These are phyloP conservation scores for Chaetoceros muelleri DNA, from an alignment of 108 stramenopile species.

Conservation along the genomic window DNA sequence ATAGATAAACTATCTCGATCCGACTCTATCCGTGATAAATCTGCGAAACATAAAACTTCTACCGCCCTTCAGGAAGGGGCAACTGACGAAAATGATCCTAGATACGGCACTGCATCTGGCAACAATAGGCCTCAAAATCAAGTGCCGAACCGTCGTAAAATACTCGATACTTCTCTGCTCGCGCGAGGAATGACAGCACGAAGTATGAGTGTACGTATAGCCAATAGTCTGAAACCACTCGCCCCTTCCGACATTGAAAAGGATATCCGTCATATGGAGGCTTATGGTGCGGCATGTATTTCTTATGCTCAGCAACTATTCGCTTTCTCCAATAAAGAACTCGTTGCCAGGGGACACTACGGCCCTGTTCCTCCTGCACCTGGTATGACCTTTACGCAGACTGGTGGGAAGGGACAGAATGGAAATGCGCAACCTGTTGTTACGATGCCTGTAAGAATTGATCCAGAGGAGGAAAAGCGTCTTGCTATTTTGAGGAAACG, in stretches of 20 bases:
- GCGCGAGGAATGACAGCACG: conserved; percentile 70
- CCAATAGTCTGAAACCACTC: conserved; percentile 17
- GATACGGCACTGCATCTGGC: too few relatives aligned
- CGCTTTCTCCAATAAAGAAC: conserved; percentile 42
- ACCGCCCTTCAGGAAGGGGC: too few relatives aligned
- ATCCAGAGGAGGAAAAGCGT: conserved; percentile 86
- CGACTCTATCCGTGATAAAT: too few relatives aligned
- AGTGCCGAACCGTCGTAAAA: too few relatives aligned
- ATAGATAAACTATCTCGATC: too few relatives aligned
- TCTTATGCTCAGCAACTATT: conserved; percentile 68
- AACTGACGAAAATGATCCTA: too few relatives aligned
- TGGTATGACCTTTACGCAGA: conserved; percentile 4
- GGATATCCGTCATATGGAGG: conserved; percentile 79
- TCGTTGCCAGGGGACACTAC: conserved; percentile 24
- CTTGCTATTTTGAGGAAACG: conserved; percentile 49
- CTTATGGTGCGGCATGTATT: conserved; percentile 53
- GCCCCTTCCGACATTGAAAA: conserved; percentile 51
- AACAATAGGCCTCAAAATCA: too few relatives aligned
- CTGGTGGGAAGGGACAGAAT: neutral
- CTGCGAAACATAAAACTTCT: too few relatives aligned
- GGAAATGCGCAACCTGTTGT: neutral
- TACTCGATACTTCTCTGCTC: conserved; percentile 37
- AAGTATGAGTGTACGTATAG: conserved; percentile 36
- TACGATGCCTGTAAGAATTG: conserved; percentile 67
- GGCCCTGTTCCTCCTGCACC: conserved; percentile 26